A percentile compares a stretch with the other conserved stretches of the same genome.
phyloP scores from a whole-genome alignment of 176 grass and related monocot species.

The Cymbopogon citratus region DNA sequence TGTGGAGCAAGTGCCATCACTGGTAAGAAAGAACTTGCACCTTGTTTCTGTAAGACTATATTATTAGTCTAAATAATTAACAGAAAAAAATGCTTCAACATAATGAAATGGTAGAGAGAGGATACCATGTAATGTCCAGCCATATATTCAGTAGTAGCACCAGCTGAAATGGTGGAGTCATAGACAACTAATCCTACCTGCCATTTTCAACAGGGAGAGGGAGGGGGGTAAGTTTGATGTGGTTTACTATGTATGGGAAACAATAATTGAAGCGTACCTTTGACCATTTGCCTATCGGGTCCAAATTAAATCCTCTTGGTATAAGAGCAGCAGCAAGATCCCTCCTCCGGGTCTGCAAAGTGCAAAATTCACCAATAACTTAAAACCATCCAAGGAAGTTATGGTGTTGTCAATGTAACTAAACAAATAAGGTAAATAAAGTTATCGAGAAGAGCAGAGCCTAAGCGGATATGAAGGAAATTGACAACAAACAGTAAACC shows the following conservation, averaged over 20 bases:
- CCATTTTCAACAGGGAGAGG: slow-evolving; percentile 16
- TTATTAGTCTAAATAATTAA: slow-evolving; percentile 2
- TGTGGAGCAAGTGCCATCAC: slow-evolving; percentile 98
- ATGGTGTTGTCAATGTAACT: background rate
- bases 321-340: slow-evolving; percentile 98
- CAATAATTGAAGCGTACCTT: slow-evolving; percentile 51
- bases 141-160: slow-evolving; percentile 97
- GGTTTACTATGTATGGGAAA: background rate
- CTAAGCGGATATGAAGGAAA: background rate
- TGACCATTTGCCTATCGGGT: slow-evolving; percentile 98
- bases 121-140: slow-evolving; percentile 96
- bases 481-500: background rate
- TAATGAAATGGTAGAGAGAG: slow-evolving; percentile 9
- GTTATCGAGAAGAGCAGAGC: background rate
- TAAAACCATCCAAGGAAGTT: background rate
- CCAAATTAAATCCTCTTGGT: slow-evolving; percentile 96
- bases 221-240: background rate
- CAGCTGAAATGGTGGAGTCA: slow-evolving; percentile 83
- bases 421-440: background rate
- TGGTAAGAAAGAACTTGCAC: slow-evolving; percentile 93
- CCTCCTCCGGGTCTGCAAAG: slow-evolving; percentile 72
- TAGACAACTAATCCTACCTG: slow-evolving; percentile 98
- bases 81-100: background rate
- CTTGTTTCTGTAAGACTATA: slow-evolving; percentile 73
- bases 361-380: background rate